phyloP scores from a whole-genome alignment of 371 early-diverging fungal genomes.

The Chytridium lagenaria region DNA sequence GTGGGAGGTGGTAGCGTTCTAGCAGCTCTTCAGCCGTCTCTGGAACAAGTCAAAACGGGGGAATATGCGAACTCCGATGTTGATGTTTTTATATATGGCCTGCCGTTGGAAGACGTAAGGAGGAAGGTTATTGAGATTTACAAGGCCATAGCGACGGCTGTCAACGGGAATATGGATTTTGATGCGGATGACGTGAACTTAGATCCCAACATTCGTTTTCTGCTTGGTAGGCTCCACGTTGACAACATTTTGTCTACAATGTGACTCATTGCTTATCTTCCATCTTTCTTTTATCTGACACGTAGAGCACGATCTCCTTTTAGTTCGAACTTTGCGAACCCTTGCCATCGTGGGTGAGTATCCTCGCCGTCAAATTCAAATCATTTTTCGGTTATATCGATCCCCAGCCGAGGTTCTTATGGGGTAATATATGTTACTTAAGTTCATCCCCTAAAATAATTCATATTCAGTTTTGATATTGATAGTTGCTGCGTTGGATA shows the following conservation, averaged over 20 bases:
- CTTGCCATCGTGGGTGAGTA: conserved; percentile 32
- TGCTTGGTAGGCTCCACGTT: too few relatives aligned
- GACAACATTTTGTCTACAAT: background rate
- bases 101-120: conserved; percentile 15
- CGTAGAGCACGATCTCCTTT: background rate
- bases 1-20: conserved; percentile 25
- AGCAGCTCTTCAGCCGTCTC: conserved; percentile 12
- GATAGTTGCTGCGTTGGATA: conserved; percentile 38
- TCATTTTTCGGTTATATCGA: conserved; percentile 31
- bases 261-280: background rate
- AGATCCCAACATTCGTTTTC: too few relatives aligned
- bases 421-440: conserved; percentile 15
- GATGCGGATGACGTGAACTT: too few relatives aligned
- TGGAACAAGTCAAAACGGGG: background rate
- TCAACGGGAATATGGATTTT: conserved; percentile 2
- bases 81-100: conserved; percentile 26
- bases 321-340: conserved; percentile 23
- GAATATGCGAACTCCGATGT: conserved; percentile 21
- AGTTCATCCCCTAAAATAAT: too few relatives aligned
- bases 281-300: background rate
- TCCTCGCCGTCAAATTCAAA: conserved; percentile 36
- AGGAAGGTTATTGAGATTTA: conserved; percentile 21
- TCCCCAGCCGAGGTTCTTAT: conserved; percentile 40
- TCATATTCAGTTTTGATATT: conserved; percentile 37
- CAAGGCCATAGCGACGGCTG: conserved; percentile 9